These are phyloP conservation scores for Phytopythium ostracodes DNA, from an alignment of 352 stramenopile genomes.

Conservation along the genomic window DNA sequence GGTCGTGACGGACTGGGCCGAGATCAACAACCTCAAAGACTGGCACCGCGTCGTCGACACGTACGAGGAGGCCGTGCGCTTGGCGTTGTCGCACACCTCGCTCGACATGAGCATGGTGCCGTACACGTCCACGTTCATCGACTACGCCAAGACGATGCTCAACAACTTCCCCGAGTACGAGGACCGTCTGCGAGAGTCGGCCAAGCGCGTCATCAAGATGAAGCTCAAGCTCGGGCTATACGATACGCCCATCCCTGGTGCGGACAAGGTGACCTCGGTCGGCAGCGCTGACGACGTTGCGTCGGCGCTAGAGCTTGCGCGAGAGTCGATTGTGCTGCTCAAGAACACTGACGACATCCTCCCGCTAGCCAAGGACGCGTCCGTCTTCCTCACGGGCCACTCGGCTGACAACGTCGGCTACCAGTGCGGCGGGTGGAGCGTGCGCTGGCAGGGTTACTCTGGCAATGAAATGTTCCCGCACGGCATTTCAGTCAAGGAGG, in stretches of 20 bases:
- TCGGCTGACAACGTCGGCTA: constrained; percentile 60
- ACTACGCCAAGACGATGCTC: constrained; percentile 41
- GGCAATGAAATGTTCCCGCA: constrained; percentile 60
- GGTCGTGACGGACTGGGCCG: constrained; percentile 88
- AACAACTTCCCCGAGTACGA: constrained; percentile 26
- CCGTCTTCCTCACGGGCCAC: constrained; percentile 67
- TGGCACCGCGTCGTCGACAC: constrained; percentile 49
- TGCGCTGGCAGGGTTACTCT: constrained; percentile 82
- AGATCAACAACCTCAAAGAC: constrained; percentile 86
- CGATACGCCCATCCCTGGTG: constrained; percentile 48
- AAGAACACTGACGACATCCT: constrained; percentile 64
- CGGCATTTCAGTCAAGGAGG: constrained; percentile 48
- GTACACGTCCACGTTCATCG: constrained; percentile 41
- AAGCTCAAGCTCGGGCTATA: constrained; percentile 78
- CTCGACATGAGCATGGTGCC: constrained; percentile 92
- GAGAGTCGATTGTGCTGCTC: constrained; percentile 76
- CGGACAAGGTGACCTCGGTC: constrained; percentile 30
- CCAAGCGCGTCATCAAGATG: constrained; percentile 60
- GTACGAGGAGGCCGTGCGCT: constrained; percentile 48
- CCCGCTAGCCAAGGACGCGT: constrained; percentile 29
- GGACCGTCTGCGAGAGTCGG: constrained; percentile 45
- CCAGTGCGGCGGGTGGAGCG: constrained; percentile 73
- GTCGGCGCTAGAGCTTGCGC: constrained; percentile 51
- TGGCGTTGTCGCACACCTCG: constrained; percentile 64
- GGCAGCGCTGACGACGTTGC: constrained; percentile 40